A percentile compares a stretch with the other conserved stretches of the same genome.
phyloP scores from a whole-genome alignment of 2,329 filamentous ascomycete species.

The Cytospora mali region DNA sequence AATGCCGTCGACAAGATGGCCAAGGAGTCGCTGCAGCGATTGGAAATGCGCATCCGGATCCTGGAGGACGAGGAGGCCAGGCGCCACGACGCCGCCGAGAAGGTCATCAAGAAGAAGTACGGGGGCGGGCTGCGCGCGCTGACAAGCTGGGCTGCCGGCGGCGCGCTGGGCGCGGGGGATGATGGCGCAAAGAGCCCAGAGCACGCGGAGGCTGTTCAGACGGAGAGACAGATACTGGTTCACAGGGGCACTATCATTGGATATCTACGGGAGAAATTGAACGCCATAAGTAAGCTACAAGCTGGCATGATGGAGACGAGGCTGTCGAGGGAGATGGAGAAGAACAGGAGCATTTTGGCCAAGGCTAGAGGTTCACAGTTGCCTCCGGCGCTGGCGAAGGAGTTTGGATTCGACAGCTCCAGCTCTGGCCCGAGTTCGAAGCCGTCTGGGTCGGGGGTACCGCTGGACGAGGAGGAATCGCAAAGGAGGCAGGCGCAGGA shows the following conservation, averaged over 20 bases:
- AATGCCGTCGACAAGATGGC: conserved; percentile 87
- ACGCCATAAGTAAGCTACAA: conserved; percentile 77
- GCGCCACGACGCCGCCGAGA: conserved; percentile 73
- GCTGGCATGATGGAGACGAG: conserved; percentile 91
- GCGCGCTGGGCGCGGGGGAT: conserved; percentile 43
- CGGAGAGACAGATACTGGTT: conserved; percentile 64
- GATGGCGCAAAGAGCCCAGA: conserved; percentile 57
- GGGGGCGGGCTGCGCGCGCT: conserved; percentile 64
- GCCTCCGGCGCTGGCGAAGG: conserved; percentile 32
- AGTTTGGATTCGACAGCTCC: conserved; percentile 23
- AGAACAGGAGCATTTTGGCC: conserved; percentile 81
- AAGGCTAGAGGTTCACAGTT: conserved; percentile 54
- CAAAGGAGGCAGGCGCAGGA: conserved; percentile 34
- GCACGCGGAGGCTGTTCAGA: conserved; percentile 72
- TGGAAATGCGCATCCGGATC: conserved; percentile 78
- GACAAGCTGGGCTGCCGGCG: conserved; percentile 68
- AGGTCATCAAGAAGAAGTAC: conserved; percentile 72
- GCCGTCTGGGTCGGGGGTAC: conserved; percentile 9
- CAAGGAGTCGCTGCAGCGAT: conserved; percentile 80
- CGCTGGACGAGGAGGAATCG: conserved; percentile 30
- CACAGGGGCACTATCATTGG: conserved; percentile 84
- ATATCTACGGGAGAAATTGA: conserved; percentile 75
- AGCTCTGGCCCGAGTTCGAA: conserved; percentile 3
- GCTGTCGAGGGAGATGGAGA: conserved; percentile 82
- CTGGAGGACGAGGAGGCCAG: conserved; percentile 82